These are phyloP conservation scores for Trametes maxima DNA, from an alignment of 768 basidiomycete genomes.

Conservation along the genomic window DNA sequence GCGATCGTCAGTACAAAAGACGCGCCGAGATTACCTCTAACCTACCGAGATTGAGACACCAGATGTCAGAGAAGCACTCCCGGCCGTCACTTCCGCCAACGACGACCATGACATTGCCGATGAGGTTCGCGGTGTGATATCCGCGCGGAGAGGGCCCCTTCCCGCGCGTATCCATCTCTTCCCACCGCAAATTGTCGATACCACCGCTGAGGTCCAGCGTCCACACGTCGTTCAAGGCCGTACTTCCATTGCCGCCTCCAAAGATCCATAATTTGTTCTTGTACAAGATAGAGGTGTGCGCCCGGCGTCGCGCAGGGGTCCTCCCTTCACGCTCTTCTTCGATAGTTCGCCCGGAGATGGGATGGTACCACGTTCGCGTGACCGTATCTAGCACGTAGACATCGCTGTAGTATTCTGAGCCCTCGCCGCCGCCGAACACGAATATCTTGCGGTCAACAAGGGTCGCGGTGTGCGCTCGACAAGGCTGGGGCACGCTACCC, in stretches of 20 bases:
- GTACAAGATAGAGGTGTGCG: conserved; percentile 84
- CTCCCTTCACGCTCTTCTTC: not conserved
- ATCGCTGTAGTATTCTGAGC: conserved; percentile 78
- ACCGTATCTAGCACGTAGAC: conserved; percentile 83
- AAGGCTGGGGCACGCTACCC: conserved; percentile 82
- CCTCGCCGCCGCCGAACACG: conserved; percentile 87
- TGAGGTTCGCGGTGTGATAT: conserved; percentile 89
- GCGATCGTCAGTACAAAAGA: conserved; percentile 32
- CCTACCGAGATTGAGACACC: conserved; percentile 84
- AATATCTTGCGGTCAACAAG: conserved; percentile 79
- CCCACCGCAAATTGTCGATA: conserved; percentile 55
- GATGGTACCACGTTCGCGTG: conserved; percentile 65
- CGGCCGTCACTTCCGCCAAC: conserved; percentile 91
- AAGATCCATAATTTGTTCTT: conserved; percentile 78
- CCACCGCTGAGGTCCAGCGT: conserved; percentile 65
- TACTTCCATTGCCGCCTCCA: conserved; percentile 91
- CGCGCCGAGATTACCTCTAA: conserved; percentile 8
- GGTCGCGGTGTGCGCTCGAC: conserved; percentile 87
- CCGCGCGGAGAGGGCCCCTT: conserved; percentile 66
- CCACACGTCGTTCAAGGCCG: conserved; percentile 92
- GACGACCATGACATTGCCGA: conserved; percentile 84
- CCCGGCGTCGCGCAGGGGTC: conserved; percentile 62
- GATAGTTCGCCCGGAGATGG: conserved; percentile 33
- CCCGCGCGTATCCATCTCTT: conserved; percentile 56
- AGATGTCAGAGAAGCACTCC: conserved; percentile 87